phyloP scores from a whole-genome alignment of 176 grass and related monocot genomes.

The Thalia dealbata region DNA sequence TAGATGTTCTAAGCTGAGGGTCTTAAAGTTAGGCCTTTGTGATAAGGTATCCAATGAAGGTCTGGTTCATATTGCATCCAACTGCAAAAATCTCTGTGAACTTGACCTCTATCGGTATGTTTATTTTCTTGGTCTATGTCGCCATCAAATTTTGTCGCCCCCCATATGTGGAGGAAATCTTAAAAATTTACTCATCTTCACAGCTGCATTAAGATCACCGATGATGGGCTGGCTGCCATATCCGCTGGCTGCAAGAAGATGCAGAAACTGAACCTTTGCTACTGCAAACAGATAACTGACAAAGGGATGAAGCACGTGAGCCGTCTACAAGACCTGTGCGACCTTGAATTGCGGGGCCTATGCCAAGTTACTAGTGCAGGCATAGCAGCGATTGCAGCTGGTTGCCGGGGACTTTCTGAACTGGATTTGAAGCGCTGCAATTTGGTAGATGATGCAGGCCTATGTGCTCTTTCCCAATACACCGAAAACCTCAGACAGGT shows the following conservation, averaged over 20 bases:
- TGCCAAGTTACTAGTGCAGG: slow-evolving; percentile 55
- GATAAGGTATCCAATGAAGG: slow-evolving; percentile 56
- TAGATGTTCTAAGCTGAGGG: slow-evolving; percentile 55
- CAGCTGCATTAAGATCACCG: slow-evolving; percentile 61
- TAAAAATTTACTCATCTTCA: slow-evolving; percentile 4
- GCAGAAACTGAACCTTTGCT: slow-evolving; percentile 75
- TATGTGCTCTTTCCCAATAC: slow-evolving; percentile 71
- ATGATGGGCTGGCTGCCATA: slow-evolving; percentile 74
- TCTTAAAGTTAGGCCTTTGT: slow-evolving; percentile 84
- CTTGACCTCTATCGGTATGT: slow-evolving; percentile 89
- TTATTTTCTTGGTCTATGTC: slow-evolving; percentile 3
- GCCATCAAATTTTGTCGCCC: neutral
- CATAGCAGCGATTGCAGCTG: slow-evolving; percentile 46
- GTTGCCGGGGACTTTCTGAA: slow-evolving; percentile 61
- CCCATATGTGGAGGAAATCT: neutral
- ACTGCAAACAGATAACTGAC: slow-evolving; percentile 83
- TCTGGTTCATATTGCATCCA: slow-evolving; percentile 64
- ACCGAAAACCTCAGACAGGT: slow-evolving; percentile 92
- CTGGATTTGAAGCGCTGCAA: slow-evolving; percentile 82
- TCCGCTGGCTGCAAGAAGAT: slow-evolving; percentile 68
- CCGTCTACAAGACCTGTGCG: slow-evolving; percentile 59
- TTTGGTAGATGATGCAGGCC: slow-evolving; percentile 62
- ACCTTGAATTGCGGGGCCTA: slow-evolving; percentile 76
- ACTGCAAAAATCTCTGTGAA: slow-evolving; percentile 53
- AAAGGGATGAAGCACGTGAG: slow-evolving; percentile 56